phyloP scores from a whole-genome alignment of 2,329 filamentous ascomycete genomes.

The Herpotrichia juniperi region DNA sequence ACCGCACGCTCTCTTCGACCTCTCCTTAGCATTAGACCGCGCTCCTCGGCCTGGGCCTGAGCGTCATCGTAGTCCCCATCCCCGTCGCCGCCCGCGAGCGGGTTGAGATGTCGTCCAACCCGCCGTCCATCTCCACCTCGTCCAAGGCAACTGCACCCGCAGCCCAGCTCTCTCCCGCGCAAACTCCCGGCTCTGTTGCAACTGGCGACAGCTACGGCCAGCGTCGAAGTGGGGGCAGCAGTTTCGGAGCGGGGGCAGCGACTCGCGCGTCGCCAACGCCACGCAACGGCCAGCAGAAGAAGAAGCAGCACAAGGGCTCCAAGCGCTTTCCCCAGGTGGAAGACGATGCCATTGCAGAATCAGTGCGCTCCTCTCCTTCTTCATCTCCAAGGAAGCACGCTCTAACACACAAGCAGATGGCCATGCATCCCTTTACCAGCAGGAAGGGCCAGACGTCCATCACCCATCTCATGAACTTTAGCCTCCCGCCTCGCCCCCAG shows the following conservation, averaged over 20 bases:
- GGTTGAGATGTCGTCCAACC: slow-evolving; percentile 53
- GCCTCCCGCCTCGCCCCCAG: slow-evolving; percentile 75
- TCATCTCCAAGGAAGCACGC: slow-evolving; percentile 1
- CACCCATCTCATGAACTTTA: slow-evolving; percentile 94
- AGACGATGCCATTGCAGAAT: slow-evolving; percentile 88
- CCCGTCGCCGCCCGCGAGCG: slow-evolving; percentile 27
- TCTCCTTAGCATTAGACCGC: background rate
- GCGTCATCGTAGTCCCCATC: slow-evolving; percentile 26
- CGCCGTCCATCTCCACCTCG: slow-evolving; percentile 45
- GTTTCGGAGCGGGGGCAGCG: slow-evolving; percentile 45
- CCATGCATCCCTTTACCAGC: slow-evolving; percentile 68
- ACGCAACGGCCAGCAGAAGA: slow-evolving; percentile 76
- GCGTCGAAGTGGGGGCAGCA: slow-evolving; percentile 48
- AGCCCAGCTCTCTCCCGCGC: slow-evolving; percentile 49
- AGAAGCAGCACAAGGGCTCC: slow-evolving; percentile 84
- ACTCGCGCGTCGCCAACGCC: slow-evolving; percentile 56
- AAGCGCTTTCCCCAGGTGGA: slow-evolving; percentile 75
- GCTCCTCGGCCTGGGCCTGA: background rate
- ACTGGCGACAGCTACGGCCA: slow-evolving; percentile 51
- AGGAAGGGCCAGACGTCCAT: slow-evolving; percentile 96
- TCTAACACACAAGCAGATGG: slow-evolving; percentile 53
- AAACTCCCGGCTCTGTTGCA: slow-evolving; percentile 50
- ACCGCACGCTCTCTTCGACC: slow-evolving; percentile 9
- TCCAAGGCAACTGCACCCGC: slow-evolving; percentile 48
- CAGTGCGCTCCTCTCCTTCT: slow-evolving; percentile 56